phyloP scores from a whole-genome alignment of 257 asterid species.

The Dorcoceras hygrometricum region DNA sequence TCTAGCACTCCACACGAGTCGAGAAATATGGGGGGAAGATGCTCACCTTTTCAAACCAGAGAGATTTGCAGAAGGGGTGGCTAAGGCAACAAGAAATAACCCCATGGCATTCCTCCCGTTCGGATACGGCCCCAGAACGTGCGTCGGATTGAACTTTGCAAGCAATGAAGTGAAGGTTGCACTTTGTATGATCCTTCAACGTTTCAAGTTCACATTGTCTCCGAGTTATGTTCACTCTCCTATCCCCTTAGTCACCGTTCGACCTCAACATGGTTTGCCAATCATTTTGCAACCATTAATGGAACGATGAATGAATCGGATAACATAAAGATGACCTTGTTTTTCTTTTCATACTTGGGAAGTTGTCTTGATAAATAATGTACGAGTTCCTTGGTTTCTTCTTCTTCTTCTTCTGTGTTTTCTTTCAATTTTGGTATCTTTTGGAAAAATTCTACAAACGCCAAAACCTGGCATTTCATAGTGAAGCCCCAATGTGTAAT shows the following conservation, averaged over 20 bases:
- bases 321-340: neutral
- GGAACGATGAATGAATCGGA: constrained; percentile 1
- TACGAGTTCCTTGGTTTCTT: too few species aligned
- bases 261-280: constrained; percentile 44
- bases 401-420: too few species aligned
- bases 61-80: constrained; percentile 38
- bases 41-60: constrained; percentile 42
- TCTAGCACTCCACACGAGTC: constrained; percentile 30
- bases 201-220: constrained; percentile 38
- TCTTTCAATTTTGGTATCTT: too few species aligned
- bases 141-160: constrained; percentile 43
- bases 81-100: constrained; percentile 40
- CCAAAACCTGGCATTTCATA: too few species aligned
- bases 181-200: constrained; percentile 42
- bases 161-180: constrained; percentile 40
- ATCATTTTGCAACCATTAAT: constrained; percentile 39
- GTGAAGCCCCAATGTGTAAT: too few species aligned
- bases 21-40: constrained; percentile 42
- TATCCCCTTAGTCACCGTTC: constrained; percentile 33
- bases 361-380: too few species aligned
- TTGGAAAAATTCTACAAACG: too few species aligned
- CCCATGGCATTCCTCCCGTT: constrained; percentile 44
- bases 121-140: constrained; percentile 41
- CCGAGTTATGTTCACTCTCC: constrained; percentile 48
- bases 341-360: constrained; percentile 6